These are phyloP conservation scores for Fragaria vesca DNA, from an alignment of 306 rosid species.

Conservation along the genomic window DNA sequence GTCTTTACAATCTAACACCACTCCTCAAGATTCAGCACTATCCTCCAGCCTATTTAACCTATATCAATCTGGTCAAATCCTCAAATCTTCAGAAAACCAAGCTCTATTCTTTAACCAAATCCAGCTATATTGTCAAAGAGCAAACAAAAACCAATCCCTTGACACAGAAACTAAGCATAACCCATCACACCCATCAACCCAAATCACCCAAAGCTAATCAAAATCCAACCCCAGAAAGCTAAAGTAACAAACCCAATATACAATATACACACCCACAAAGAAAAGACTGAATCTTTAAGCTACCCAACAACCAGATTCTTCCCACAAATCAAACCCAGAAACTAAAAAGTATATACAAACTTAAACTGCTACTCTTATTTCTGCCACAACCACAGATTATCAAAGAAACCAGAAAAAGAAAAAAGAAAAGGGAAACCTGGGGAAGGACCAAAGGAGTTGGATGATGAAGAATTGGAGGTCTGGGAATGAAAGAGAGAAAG, in stretches of 20 bases:
- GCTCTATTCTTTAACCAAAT: conserved; percentile 9
- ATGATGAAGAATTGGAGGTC: conserved; percentile 15
- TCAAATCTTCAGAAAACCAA: not conserved
- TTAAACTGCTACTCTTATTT: not conserved
- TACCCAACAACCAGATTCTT: conserved; percentile 7
- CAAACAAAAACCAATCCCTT: conserved; percentile 25
- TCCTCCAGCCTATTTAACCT: not conserved
- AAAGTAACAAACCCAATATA: not conserved
- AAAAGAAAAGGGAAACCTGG: conserved; percentile 12
- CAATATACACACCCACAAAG: conserved; percentile 11
- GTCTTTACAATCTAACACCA: conserved; percentile 6
- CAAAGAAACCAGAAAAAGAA: not conserved
- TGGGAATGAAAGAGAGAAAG: conserved; percentile 1
- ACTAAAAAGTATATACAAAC: conserved; percentile 6
- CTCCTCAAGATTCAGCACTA: conserved; percentile 3
- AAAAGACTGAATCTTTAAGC: conserved; percentile 2
- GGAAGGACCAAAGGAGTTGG: conserved; percentile 19
- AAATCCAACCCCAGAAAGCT: conserved; percentile 19
- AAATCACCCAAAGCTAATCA: conserved; percentile 17
- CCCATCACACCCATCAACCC: conserved; percentile 19
- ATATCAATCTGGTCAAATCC: not conserved
- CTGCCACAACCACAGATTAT: not conserved
- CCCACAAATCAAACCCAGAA: not conserved
- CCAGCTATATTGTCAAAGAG: conserved; percentile 21
- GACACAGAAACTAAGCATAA: conserved; percentile 32